These are phyloP conservation scores for Apiosordaria backusii DNA, from an alignment of 495 filamentous ascomycete species.

Conservation along the genomic window DNA sequence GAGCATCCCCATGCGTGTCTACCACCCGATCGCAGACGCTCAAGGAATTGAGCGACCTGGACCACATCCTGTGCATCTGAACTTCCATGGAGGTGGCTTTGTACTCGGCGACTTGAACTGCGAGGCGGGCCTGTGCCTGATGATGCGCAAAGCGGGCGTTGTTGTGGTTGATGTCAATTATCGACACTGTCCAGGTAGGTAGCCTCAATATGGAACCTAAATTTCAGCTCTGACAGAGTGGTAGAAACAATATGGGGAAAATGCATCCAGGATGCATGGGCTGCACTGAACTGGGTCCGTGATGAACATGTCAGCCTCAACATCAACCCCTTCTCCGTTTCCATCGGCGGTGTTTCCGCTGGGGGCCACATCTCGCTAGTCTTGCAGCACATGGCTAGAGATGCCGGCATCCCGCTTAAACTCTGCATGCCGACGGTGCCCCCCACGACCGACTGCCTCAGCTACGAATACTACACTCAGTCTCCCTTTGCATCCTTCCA, in stretches of 20 bases:
- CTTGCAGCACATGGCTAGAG: constrained; percentile 48
- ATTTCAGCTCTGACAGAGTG: constrained; percentile 47
- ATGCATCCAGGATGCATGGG: constrained; percentile 47
- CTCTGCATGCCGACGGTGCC: constrained; percentile 44
- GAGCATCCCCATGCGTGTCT: constrained; percentile 41
- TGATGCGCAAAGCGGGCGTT: constrained; percentile 41
- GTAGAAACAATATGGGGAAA: constrained; percentile 46
- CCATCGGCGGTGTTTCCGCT: constrained; percentile 50
- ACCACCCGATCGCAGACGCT: constrained; percentile 40
- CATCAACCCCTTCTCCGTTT: constrained; percentile 42
- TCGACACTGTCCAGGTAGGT: constrained; percentile 44
- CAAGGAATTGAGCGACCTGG: constrained; percentile 27
- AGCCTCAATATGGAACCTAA: background rate
- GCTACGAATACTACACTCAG: constrained; percentile 39
- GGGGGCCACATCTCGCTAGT: constrained; percentile 46
- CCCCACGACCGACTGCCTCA: constrained; percentile 37
- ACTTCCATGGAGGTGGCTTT: constrained; percentile 51
- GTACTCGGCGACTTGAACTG: constrained; percentile 46
- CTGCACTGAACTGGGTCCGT: constrained; percentile 40
- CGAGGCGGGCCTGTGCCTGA: constrained; percentile 44
- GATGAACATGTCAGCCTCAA: constrained; percentile 36
- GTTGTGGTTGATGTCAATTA: constrained; percentile 52
- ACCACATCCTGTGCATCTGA: constrained; percentile 47
- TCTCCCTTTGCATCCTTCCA: constrained; percentile 47
- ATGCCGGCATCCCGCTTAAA: constrained; percentile 42